phyloP scores from a whole-genome alignment of 2,329 filamentous ascomycete species.

The Fusarium sambucinum region DNA sequence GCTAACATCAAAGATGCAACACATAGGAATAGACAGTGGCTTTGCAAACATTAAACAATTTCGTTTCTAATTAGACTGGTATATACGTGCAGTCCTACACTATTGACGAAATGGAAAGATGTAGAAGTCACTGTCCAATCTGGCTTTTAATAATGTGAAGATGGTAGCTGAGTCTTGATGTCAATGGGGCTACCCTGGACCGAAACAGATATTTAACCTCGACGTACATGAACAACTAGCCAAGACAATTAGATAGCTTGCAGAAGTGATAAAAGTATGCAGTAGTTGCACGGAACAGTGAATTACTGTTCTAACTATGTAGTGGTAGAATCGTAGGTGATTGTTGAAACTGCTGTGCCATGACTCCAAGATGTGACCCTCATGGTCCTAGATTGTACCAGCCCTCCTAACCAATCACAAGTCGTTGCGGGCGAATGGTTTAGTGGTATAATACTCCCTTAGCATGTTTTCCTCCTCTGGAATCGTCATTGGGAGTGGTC shows the following conservation, averaged over 20 bases:
- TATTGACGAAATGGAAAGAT: background rate
- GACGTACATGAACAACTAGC: background rate
- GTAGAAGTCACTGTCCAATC: background rate
- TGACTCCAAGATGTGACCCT: accelerated
- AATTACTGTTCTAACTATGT: background rate
- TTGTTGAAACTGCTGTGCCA: background rate
- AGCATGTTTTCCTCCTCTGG: slow-evolving; percentile 1
- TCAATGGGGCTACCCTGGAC: background rate
- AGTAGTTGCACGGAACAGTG: background rate
- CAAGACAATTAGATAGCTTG: background rate
- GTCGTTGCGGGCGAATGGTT: slow-evolving; percentile 20
- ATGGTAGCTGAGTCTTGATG: background rate
- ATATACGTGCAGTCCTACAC: too few relatives aligned
- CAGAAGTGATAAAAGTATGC: accelerated
- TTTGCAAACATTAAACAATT: background rate
- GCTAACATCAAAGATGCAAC: background rate
- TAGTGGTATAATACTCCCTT: slow-evolving; percentile 35
- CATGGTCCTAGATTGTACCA: accelerated
- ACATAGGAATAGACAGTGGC: too few relatives aligned
- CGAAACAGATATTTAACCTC: background rate
- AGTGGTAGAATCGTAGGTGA: background rate
- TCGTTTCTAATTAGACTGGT: accelerated
- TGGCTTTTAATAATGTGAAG: background rate
- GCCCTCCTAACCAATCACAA: background rate
- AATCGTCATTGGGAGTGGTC: slow-evolving; percentile 28